Evolutionary conservation across 2,329 filamentous ascomycete genomes (phyloP), one percentile per base, ranked within the genome.

Genomic region (Nothophaeocryptopus gaeumannii): DNA sequence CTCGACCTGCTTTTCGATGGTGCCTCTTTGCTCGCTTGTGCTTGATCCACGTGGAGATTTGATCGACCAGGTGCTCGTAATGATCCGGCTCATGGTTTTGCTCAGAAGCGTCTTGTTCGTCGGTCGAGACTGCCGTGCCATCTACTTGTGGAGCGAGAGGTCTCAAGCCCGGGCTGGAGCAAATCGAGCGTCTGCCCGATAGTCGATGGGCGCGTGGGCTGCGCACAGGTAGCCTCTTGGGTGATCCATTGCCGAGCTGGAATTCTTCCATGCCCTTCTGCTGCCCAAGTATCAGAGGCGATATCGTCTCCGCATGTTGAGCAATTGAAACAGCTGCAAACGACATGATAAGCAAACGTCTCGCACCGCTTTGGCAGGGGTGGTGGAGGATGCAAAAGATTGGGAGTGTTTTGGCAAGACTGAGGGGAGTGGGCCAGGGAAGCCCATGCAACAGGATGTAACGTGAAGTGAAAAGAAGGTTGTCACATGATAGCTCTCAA

Each of bases 11-110:
- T 58, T 68, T 74, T 62, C 67, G 70, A 64, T 77, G 63, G 34
- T 79, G 78, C 60, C 83, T 82, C 67, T 86, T 88, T 30, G 76
- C 72, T 64, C 85, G 86, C 70, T 96, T 90, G 42, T 85, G 81
- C 60, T 91, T 83, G 34, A 96, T 73, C 92, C 92, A 97, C 58
- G 88, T 83, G 20, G 81, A 78, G 11, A 96, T 83, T 64, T 95
- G 88, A 14, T 83, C 78, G 5, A 63, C 55, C 12, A 65, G 49
- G 14, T 54, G 48, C 35, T 65, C 58, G 11, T 63, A 45, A 26
- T 63, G 58, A 16, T 52, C 44, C 11, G 34, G 36, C 12, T 57
- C 40, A 16, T 40, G 47, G 4, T 43, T 30, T 30, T 55, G 35
- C 14, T 49, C 51, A 29, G 43, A 39, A 16, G 42, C 41, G 12